A percentile compares a stretch with the other conserved stretches of the same genome.
Evolutionary conservation across 495 filamentous ascomycete genomes (phyloP).

Genomic region (Talaromyces ruber): DNA sequence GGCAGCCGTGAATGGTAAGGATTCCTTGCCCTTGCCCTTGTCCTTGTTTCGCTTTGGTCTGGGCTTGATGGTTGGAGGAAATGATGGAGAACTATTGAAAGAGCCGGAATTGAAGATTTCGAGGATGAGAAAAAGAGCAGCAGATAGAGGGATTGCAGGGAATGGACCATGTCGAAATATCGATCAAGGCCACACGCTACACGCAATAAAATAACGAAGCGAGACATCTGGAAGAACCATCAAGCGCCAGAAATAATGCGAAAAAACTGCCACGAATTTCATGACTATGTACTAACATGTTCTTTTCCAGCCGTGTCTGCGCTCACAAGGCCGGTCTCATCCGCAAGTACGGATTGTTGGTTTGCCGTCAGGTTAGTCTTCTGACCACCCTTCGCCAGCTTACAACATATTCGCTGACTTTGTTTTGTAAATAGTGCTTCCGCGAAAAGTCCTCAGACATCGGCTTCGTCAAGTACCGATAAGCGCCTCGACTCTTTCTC

Average conservation of each 20-base stretch:
- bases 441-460: conserved; percentile 93
- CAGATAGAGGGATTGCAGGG: conserved; percentile 6
- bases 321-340: conserved; percentile 90
- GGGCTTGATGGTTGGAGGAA: conserved; percentile 9
- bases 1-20: conserved; percentile 82
- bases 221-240: neutral
- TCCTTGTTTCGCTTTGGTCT: conserved; percentile 6
- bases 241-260: neutral
- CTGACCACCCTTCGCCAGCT: too few relatives aligned
- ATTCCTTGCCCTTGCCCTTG: conserved; percentile 2
- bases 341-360: conserved; percentile 96
- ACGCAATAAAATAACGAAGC: neutral
- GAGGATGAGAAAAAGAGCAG: conserved; percentile 6
- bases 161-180: conserved; percentile 18
- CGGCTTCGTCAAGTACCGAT: conserved; percentile 71
- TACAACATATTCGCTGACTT: too few relatives aligned
- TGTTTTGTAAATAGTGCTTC: conserved; percentile 83
- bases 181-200: neutral
- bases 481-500: neutral
- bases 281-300: conserved; percentile 5
- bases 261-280: neutral
- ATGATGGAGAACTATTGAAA: conserved; percentile 5
- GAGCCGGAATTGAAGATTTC: neutral
- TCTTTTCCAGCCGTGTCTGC: conserved; percentile 76
- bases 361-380: conserved; percentile 60